These are phyloP conservation scores for Cytospora schulzeri DNA, from an alignment of 2,329 filamentous ascomycete genomes.

Conservation along the genomic window DNA sequence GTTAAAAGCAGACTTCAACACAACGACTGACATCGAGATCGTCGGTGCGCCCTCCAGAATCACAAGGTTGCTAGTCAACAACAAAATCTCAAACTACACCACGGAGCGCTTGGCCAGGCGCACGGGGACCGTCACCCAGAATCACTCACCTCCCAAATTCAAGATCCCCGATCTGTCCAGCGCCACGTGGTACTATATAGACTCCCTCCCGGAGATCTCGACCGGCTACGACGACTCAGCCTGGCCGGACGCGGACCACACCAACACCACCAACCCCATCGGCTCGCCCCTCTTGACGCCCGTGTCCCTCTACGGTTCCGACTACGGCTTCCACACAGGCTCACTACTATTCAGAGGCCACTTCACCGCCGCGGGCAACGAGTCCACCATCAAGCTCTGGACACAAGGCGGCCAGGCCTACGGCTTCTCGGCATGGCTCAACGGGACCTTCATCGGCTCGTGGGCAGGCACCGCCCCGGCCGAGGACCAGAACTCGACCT, in stretches of 20 bases:
- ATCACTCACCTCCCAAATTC: constrained; percentile 52
- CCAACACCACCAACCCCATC: constrained; percentile 63
- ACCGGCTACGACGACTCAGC: constrained; percentile 66
- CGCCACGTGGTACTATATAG: constrained; percentile 68
- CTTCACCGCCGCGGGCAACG: constrained; percentile 60
- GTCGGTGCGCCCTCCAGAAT: constrained; percentile 60
- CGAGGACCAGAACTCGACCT: constrained; percentile 53
- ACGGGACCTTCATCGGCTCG: constrained; percentile 61
- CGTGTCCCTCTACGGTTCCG: constrained; percentile 63
- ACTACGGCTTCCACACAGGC: constrained; percentile 72
- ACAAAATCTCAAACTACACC: constrained; percentile 38
- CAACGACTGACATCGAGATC: constrained; percentile 67
- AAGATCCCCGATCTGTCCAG: constrained; percentile 58
- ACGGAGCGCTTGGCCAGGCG: constrained; percentile 47
- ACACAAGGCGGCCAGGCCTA: constrained; percentile 68
- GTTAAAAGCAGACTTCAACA: constrained; percentile 72
- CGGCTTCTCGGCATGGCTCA: constrained; percentile 65
- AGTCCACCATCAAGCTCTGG: constrained; percentile 54
- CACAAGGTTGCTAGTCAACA: constrained; percentile 48
- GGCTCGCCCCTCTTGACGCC: constrained; percentile 58
- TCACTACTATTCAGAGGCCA: constrained; percentile 66
- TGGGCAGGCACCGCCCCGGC: constrained; percentile 56
- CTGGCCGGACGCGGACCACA: constrained; percentile 65
- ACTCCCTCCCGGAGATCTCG: constrained; percentile 71
- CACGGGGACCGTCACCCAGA: constrained; percentile 50